Evolutionary conservation across 208 protist genomes (phyloP).

Genomic region (Acanthamoeba castellanii): DNA sequence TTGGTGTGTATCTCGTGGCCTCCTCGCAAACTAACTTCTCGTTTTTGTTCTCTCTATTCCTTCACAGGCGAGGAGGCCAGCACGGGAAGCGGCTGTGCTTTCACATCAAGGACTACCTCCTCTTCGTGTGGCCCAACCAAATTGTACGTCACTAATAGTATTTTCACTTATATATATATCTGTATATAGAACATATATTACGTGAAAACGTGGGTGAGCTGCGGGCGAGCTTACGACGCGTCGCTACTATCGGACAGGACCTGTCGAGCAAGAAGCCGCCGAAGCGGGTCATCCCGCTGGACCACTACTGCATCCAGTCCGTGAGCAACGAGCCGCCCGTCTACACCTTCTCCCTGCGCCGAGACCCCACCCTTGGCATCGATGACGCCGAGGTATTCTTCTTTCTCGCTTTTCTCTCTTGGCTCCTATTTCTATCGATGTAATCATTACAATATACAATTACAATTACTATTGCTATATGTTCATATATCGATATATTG

Average conservation of each 20-base stretch:
- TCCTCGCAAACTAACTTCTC: no score
- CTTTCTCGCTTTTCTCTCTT: neutral
- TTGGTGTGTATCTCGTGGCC: no score
- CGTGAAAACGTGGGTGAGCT: no score
- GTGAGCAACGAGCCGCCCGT: neutral
- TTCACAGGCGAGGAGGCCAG: neutral
- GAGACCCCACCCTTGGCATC: neutral
- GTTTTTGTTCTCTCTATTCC: no score
- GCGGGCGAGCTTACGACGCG: no score
- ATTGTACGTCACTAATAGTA: neutral
- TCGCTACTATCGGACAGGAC: no score
- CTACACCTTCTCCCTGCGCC: neutral
- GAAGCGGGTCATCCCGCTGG: conserved; percentile 1
- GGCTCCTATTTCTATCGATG: neutral
- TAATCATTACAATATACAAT: no score
- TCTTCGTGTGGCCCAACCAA: neutral
- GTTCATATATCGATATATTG: no score
- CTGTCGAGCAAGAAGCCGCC: conserved; percentile 24
- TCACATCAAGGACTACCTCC: neutral
- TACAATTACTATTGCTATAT: no score
- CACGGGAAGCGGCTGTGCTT: neutral
- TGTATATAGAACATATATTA: no score
- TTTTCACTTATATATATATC: no score
- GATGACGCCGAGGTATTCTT: neutral
- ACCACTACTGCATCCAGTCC: neutral